A percentile compares a stretch with the other conserved stretches of the same genome.
Evolutionary conservation across 2,329 filamentous ascomycete species (phyloP).

Genomic region (Paecilomyces variotii): DNA sequence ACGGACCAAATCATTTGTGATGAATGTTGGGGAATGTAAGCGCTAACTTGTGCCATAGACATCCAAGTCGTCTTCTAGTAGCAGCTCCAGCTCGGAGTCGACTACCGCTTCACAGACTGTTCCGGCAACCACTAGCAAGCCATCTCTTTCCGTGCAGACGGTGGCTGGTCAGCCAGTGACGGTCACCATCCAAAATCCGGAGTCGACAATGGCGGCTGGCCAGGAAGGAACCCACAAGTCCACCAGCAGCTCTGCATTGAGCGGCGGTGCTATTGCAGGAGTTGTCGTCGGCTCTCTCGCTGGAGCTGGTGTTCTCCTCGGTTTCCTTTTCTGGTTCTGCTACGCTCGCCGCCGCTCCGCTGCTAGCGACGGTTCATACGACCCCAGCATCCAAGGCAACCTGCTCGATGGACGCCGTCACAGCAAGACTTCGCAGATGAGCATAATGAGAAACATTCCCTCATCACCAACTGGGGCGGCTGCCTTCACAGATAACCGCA

Average conservation of each 20-base stretch:
- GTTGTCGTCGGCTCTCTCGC: slow-evolving; percentile 36
- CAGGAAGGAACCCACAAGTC: slow-evolving; percentile 6
- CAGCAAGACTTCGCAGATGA: slow-evolving; percentile 29
- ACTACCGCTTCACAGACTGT: background rate
- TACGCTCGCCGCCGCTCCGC: slow-evolving; percentile 27
- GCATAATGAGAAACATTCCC: slow-evolving; percentile 24
- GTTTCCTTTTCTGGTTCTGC: slow-evolving; percentile 31
- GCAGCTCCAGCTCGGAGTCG: slow-evolving; percentile 2
- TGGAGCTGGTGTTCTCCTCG: slow-evolving; percentile 29
- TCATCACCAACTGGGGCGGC: slow-evolving; percentile 3
- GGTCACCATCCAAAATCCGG: slow-evolving; percentile 12
- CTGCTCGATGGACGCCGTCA: slow-evolving; percentile 20
- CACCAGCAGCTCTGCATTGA: slow-evolving; percentile 19
- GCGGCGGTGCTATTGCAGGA: slow-evolving; percentile 36
- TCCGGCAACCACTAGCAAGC: slow-evolving; percentile 1
- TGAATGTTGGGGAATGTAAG: background rate
- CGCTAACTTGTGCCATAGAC: slow-evolving; percentile 3
- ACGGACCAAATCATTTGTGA: background rate
- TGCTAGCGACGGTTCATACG: slow-evolving; percentile 12
- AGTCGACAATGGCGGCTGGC: slow-evolving; percentile 10
- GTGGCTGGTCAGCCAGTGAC: slow-evolving; percentile 12
- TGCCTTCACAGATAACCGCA: slow-evolving; percentile 36
- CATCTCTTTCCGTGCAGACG: slow-evolving; percentile 8
- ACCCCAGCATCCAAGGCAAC: slow-evolving; percentile 15
- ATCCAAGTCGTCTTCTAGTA: background rate